Evolutionary conservation across 768 basidiomycete genomes (phyloP).

Genomic region (Clitopilus passeckerianus): DNA sequence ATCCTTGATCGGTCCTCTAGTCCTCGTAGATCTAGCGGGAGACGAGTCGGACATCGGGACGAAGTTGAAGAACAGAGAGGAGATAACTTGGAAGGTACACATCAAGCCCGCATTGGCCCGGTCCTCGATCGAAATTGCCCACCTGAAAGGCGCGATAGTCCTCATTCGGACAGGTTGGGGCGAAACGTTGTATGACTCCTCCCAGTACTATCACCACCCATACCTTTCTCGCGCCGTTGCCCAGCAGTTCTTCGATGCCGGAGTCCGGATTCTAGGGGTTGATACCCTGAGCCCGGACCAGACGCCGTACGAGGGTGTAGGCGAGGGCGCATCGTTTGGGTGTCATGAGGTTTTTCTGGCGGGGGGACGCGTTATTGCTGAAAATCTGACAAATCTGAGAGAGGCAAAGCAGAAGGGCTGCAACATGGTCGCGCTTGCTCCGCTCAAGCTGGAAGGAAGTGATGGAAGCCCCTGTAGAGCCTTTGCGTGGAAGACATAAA

Average conservation of each 20-base stretch:
- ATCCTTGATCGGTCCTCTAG: conserved; percentile 48
- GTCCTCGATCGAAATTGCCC: background rate
- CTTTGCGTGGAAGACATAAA: conserved; percentile 37
- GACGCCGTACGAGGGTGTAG: conserved; percentile 33
- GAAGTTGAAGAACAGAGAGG: conserved; percentile 24
- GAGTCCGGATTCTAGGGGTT: conserved; percentile 54
- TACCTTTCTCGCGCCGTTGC: conserved; percentile 55
- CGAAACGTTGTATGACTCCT: conserved; percentile 37
- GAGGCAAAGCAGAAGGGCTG: conserved; percentile 20
- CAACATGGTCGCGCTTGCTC: conserved; percentile 46
- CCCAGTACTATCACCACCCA: conserved; percentile 58
- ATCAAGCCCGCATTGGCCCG: background rate
- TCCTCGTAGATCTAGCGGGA: conserved; percentile 49
- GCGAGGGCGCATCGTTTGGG: conserved; percentile 34
- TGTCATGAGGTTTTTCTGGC: conserved; percentile 62
- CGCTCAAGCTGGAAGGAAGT: conserved; percentile 49
- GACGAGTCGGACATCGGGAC: conserved; percentile 16
- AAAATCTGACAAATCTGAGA: conserved; percentile 61
- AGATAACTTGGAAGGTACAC: conserved; percentile 48
- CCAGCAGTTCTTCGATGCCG: conserved; percentile 37
- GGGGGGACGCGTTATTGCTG: conserved; percentile 58
- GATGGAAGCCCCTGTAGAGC: conserved; percentile 76
- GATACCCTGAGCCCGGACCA: conserved; percentile 70
- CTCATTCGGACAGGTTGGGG: conserved; percentile 73
- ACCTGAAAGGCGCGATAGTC: conserved; percentile 25